These are phyloP conservation scores for Arxiozyma telluris DNA, from an alignment of 1,139 yeast species.

Conservation along the genomic window DNA sequence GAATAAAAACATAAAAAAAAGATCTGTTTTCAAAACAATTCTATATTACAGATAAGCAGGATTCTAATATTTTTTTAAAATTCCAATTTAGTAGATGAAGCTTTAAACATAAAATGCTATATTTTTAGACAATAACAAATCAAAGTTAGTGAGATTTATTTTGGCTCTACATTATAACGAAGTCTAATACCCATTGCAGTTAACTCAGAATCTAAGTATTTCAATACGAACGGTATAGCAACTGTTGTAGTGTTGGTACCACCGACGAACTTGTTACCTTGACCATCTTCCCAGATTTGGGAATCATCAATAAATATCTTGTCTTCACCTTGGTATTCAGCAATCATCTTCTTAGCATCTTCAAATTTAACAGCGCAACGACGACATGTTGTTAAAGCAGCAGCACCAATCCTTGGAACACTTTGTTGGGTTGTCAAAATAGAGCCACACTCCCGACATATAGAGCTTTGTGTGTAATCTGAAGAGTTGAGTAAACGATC, in stretches of 20 bases:
- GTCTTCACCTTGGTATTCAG: conserved; percentile 31
- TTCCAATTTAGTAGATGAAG: not conserved
- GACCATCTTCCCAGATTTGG: conserved; percentile 97
- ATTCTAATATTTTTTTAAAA: not conserved
- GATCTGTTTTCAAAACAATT: not conserved
- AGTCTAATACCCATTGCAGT: conserved; percentile 97
- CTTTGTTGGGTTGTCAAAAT: conserved; percentile 80
- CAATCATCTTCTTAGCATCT: conserved; percentile 33
- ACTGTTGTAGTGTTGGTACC: conserved; percentile 89
- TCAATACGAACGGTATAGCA: conserved; percentile 93
- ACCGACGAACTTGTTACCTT: conserved; percentile 82
- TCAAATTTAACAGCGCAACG: conserved; percentile 72
- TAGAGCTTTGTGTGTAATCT: conserved; percentile 83
- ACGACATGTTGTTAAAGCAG: conserved; percentile 77
- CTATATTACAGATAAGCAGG: conserved; percentile 1
- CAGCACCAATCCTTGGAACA: conserved; percentile 82
- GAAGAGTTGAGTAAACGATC: conserved; percentile 93
- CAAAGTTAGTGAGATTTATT: conserved; percentile 19
- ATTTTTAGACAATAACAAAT: not conserved
- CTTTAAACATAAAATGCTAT: not conserved
- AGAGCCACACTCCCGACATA: conserved; percentile 92
- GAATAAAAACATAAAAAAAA: not conserved
- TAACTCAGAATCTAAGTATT: conserved; percentile 89
- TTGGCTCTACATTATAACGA: conserved; percentile 73
- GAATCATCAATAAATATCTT: conserved; percentile 52